Percentiles rank a stretch among this genome's conserved stretches.
Conservation (phyloP, 768 basidiomycete genomes). For the Solioccasus polychromus region DNA sequence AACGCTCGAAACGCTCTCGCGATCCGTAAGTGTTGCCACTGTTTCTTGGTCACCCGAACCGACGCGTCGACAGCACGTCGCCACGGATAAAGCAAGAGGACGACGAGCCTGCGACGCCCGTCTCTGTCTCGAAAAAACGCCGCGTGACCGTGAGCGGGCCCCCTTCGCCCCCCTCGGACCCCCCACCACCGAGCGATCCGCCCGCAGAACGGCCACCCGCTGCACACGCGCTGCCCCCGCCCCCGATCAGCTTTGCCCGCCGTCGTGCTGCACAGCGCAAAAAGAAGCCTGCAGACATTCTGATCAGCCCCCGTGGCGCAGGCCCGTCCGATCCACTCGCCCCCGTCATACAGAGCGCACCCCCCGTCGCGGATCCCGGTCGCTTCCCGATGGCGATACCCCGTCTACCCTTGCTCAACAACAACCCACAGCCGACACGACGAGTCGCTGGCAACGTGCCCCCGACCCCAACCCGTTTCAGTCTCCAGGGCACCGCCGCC, state of each 20-base stretch:
- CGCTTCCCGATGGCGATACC: slow-evolving; percentile 65
- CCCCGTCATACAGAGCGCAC: slow-evolving; percentile 75
- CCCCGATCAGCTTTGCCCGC: slow-evolving; percentile 74
- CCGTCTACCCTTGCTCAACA: slow-evolving; percentile 52
- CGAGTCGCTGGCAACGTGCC: slow-evolving; percentile 62
- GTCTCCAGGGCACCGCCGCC: slow-evolving; percentile 36
- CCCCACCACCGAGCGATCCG: slow-evolving; percentile 23
- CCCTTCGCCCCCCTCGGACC: background rate
- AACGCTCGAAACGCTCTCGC: slow-evolving; percentile 46
- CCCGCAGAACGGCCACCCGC: slow-evolving; percentile 17
- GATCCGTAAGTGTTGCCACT: slow-evolving; percentile 43
- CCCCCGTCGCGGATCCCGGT: slow-evolving; percentile 50
- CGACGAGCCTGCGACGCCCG: slow-evolving; percentile 38
- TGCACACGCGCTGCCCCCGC: slow-evolving; percentile 53
- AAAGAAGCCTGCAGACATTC: slow-evolving; percentile 76
- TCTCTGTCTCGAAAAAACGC: slow-evolving; percentile 56
- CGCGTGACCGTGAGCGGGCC: slow-evolving; percentile 66
- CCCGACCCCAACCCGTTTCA: slow-evolving; percentile 66
- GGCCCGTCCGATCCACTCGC: slow-evolving; percentile 51
- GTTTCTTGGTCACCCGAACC: slow-evolving; percentile 22
- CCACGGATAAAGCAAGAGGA: slow-evolving; percentile 66
- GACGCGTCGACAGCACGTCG: slow-evolving; percentile 44
- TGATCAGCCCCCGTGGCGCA: slow-evolving; percentile 68
- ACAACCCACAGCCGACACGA: slow-evolving; percentile 44
- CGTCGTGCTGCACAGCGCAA: slow-evolving; percentile 66